Conservation (phyloP, 352 stramenopile genomes). For the Pythium pyrilobum region DNA sequence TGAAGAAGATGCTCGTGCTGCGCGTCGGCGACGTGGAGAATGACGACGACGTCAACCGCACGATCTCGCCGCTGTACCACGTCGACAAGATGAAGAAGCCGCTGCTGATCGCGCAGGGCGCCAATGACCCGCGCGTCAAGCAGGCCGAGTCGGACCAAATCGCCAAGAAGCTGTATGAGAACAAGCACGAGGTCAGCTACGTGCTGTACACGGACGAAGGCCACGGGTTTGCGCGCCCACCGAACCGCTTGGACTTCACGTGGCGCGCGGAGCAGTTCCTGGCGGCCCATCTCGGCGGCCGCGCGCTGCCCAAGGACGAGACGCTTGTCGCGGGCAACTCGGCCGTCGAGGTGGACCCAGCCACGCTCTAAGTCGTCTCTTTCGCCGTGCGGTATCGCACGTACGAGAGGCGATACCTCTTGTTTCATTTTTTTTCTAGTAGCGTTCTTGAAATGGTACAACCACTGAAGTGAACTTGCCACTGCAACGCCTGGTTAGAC, state of each 20-base stretch:
- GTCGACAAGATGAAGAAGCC: slow-evolving; percentile 70
- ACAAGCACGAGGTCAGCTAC: slow-evolving; percentile 74
- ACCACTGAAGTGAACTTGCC: too few relatives aligned
- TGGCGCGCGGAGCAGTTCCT: slow-evolving; percentile 33
- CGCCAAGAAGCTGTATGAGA: slow-evolving; percentile 54
- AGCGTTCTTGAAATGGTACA: too few relatives aligned
- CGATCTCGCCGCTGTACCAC: slow-evolving; percentile 67
- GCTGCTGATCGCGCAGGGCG: slow-evolving; percentile 74
- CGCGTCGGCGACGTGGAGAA: slow-evolving; percentile 36
- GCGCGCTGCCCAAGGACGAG: slow-evolving; percentile 16
- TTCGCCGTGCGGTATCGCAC: too few relatives aligned
- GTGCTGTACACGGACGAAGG: slow-evolving; percentile 79
- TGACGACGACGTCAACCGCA: slow-evolving; percentile 30
- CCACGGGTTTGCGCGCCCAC: slow-evolving; percentile 59
- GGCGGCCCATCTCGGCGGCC: slow-evolving; percentile 28
- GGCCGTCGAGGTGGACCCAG: slow-evolving; percentile 28
- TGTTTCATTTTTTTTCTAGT: too few relatives aligned
- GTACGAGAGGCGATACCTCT: too few relatives aligned
- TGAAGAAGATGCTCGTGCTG: slow-evolving; percentile 36
- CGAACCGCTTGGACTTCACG: slow-evolving; percentile 70
- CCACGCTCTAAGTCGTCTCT: slow-evolving; percentile 16
- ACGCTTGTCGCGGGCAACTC: slow-evolving; percentile 23
- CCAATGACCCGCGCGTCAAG: slow-evolving; percentile 77
- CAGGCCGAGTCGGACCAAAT: slow-evolving; percentile 69
- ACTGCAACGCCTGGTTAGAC: too few relatives aligned